A percentile compares a stretch with the other conserved stretches of the same genome.
phyloP scores from a whole-genome alignment of 176 grass and related monocot genomes.

The Lolium multiflorum region DNA sequence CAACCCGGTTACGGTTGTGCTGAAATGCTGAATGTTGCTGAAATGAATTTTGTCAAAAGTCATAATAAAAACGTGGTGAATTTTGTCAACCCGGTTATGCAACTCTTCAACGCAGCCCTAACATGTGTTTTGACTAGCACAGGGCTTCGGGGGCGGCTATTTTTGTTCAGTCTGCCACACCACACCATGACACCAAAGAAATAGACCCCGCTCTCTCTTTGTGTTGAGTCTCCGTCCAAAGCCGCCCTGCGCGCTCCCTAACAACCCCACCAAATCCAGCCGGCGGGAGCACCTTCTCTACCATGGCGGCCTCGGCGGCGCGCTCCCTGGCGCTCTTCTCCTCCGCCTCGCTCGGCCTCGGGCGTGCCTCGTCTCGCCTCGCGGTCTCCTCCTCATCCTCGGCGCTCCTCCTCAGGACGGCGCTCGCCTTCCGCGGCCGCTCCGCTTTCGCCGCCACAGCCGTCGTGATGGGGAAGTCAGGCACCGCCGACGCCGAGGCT shows the following conservation, averaged over 20 bases:
- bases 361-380: slow-evolving; percentile 1
- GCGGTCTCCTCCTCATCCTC: background rate
- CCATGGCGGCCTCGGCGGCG: slow-evolving; percentile 42
- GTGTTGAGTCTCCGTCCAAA: background rate
- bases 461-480: slow-evolving; percentile 51
- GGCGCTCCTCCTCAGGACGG: background rate
- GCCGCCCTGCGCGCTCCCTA: background rate
- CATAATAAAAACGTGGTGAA: background rate
- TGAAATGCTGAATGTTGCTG: background rate
- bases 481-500: slow-evolving; percentile 45
- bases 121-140: background rate
- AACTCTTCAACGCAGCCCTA: background rate
- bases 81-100: too few relatives aligned
- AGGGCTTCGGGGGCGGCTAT: background rate
- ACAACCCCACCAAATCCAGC: slow-evolving; percentile 17
- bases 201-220: background rate
- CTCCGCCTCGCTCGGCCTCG: slow-evolving; percentile 31
- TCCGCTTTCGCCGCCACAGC: slow-evolving; percentile 38
- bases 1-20: background rate
- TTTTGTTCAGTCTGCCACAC: background rate
- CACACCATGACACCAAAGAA: background rate
- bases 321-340: slow-evolving; percentile 43
- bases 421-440: slow-evolving; percentile 30
- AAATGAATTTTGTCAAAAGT: background rate
- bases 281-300: background rate